Evolutionary conservation across 441 rosid species (phyloP).

Genomic region (Isatis lusitanica): DNA sequence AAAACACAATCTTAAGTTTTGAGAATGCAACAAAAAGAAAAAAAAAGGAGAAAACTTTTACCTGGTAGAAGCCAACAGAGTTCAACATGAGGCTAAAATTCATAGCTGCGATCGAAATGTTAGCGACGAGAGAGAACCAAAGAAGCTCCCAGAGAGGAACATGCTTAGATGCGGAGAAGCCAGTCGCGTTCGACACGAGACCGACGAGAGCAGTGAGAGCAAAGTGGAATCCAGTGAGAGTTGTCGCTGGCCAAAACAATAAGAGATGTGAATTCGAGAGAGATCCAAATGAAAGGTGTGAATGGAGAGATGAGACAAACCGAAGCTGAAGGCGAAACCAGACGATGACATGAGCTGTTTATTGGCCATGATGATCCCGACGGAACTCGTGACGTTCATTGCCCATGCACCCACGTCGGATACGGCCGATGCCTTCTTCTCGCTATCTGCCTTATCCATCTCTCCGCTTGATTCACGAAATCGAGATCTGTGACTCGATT

Average conservation of each 20-base stretch:
- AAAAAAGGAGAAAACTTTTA: neutral
- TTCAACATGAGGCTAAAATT: conserved; percentile 95
- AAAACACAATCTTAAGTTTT: neutral
- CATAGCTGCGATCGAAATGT: conserved; percentile 88
- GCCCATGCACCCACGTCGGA: conserved; percentile 88
- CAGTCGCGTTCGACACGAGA: conserved; percentile 88
- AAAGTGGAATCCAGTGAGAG: conserved; percentile 93
- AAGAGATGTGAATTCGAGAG: no score
- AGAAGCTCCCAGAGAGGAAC: conserved; percentile 96
- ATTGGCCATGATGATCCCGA: conserved; percentile 86
- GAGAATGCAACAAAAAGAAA: neutral
- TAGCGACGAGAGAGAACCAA: conserved; percentile 89
- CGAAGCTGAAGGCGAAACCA: conserved; percentile 78
- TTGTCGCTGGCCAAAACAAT: conserved; percentile 56
- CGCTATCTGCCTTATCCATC: conserved; percentile 38
- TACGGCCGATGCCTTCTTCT: conserved; percentile 50
- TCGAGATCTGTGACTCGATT: no score
- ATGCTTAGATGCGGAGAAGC: conserved; percentile 71
- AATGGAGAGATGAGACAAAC: conserved; percentile 32
- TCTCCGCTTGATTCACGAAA: no score
- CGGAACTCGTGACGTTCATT: conserved; percentile 82
- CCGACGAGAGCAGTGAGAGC: conserved; percentile 89
- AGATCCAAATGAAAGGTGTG: no score
- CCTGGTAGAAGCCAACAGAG: conserved; percentile 96
- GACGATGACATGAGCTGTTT: conserved; percentile 85